Conservation (phyloP, 805 yeast genomes). For the Lachancea nothofagi region DNA sequence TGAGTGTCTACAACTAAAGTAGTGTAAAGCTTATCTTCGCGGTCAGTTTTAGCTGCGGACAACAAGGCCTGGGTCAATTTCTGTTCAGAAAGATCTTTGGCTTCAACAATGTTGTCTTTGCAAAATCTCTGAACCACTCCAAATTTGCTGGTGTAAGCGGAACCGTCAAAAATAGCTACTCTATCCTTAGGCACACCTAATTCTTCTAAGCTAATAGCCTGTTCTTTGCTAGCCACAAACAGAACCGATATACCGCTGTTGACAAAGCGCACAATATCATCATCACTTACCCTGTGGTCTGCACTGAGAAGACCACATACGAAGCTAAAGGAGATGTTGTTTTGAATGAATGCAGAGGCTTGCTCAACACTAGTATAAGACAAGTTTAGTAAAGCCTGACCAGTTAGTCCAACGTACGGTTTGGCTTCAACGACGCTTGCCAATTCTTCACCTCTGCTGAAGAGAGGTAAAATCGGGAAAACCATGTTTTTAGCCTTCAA, state of each 20-base stretch:
- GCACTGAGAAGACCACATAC: slow-evolving; percentile 26
- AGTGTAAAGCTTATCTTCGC: slow-evolving; percentile 79
- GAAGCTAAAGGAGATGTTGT: slow-evolving; percentile 15
- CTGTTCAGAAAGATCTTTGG: slow-evolving; percentile 15
- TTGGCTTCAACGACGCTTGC: slow-evolving; percentile 12
- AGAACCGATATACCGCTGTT: slow-evolving; percentile 55
- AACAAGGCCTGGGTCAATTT: slow-evolving; percentile 32
- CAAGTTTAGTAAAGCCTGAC: slow-evolving; percentile 26
- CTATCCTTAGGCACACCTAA: slow-evolving; percentile 51
- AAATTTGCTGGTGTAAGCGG: slow-evolving; percentile 18
- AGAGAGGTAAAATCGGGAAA: slow-evolving; percentile 37
- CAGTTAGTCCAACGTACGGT: slow-evolving; percentile 24
- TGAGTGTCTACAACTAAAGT: slow-evolving; percentile 71
- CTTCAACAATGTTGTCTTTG: slow-evolving; percentile 11
- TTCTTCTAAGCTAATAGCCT: slow-evolving; percentile 32
- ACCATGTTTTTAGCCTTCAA: slow-evolving; percentile 27
- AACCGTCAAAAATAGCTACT: slow-evolving; percentile 31
- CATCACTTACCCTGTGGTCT: slow-evolving; percentile 26
- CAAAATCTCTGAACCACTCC: slow-evolving; percentile 13
- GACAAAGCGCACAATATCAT: slow-evolving; percentile 48
- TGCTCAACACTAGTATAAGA: slow-evolving; percentile 17
- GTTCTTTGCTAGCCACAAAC: slow-evolving; percentile 32
- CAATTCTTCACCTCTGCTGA: slow-evolving; percentile 17
- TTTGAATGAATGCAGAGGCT: slow-evolving; percentile 15
- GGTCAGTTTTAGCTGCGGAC: slow-evolving; percentile 63